phyloP scores from a whole-genome alignment of 164 flowering plant species.

The Litsea cubeba region DNA sequence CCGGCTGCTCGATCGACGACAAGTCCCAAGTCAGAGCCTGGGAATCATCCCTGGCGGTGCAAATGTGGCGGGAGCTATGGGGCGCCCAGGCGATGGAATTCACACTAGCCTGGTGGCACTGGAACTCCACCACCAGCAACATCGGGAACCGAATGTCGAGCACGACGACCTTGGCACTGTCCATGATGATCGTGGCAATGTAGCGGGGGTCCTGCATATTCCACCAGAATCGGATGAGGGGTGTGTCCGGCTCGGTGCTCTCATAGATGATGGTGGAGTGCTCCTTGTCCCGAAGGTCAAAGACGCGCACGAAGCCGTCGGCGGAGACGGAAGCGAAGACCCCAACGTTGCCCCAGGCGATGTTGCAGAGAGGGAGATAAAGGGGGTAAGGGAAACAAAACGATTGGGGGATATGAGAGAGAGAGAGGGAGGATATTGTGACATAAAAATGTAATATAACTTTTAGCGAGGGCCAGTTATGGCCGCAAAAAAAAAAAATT shows the following conservation, averaged over 20 bases:
- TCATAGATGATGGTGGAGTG: conserved; percentile 92
- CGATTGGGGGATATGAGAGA: no score
- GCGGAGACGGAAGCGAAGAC: conserved; percentile 91
- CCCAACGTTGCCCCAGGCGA: conserved; percentile 95
- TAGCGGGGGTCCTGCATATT: conserved; percentile 89
- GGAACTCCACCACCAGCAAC: conserved; percentile 76
- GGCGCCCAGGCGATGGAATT: conserved; percentile 97
- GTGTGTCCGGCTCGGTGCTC: conserved; percentile 79
- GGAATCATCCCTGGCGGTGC: conserved; percentile 88
- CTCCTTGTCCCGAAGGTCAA: conserved; percentile 83
- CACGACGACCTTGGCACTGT: conserved; percentile 77
- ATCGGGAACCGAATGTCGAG: conserved; percentile 81
- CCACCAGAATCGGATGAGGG: conserved; percentile 86
- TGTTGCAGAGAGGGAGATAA: conserved; percentile 40
- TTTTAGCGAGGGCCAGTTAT: no score
- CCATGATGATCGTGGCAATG: conserved; percentile 92
- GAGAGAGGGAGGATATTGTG: no score
- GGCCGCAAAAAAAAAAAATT: no score
- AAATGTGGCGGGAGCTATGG: conserved; percentile 83
- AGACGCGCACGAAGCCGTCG: conserved; percentile 79
- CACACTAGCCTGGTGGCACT: conserved; percentile 82
- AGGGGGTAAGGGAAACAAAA: no score
- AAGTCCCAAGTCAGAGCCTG: no score
- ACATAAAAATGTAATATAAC: no score
- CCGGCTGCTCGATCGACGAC: no score